Conservation (phyloP, 768 basidiomycete genomes). For the Termitomyces sp. region DNA sequence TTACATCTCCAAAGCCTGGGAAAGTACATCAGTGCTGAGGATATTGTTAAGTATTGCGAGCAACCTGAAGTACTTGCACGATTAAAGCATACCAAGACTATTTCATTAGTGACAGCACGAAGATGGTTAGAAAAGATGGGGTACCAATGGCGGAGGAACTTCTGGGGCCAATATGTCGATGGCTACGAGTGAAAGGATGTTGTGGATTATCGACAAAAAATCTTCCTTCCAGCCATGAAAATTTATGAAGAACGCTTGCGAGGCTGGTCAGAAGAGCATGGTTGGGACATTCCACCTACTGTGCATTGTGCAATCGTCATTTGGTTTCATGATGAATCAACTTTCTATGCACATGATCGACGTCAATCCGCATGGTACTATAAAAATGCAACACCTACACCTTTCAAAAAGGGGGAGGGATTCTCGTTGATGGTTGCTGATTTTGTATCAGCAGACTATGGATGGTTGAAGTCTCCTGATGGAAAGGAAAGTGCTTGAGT, state of each 20-base stretch:
- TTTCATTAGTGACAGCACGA: no score
- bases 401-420: slow-evolving; percentile 27
- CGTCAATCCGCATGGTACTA: slow-evolving; percentile 19
- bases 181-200: no score
- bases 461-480: slow-evolving; percentile 21
- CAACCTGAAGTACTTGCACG: no score
- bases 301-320: slow-evolving; percentile 4
- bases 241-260: not conserved
- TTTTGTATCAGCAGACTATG: slow-evolving; percentile 18
- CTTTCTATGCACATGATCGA: slow-evolving; percentile 28
- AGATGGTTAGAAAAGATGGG: no score
- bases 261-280: slow-evolving; percentile 13
- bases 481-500: slow-evolving; percentile 13
- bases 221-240: slow-evolving; percentile 9
- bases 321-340: slow-evolving; percentile 16
- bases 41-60: no score
- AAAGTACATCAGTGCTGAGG: slow-evolving; percentile 18
- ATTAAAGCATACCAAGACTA: no score
- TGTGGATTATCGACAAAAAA: no score
- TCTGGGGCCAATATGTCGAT: no score
- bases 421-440: slow-evolving; percentile 24
- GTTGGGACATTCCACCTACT: not conserved
- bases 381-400: slow-evolving; percentile 13
- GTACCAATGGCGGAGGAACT: no score
- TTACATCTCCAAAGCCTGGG: slow-evolving; percentile 17